These are phyloP conservation scores for Mimosa pudica DNA, from an alignment of 306 rosid species.

Conservation along the genomic window DNA sequence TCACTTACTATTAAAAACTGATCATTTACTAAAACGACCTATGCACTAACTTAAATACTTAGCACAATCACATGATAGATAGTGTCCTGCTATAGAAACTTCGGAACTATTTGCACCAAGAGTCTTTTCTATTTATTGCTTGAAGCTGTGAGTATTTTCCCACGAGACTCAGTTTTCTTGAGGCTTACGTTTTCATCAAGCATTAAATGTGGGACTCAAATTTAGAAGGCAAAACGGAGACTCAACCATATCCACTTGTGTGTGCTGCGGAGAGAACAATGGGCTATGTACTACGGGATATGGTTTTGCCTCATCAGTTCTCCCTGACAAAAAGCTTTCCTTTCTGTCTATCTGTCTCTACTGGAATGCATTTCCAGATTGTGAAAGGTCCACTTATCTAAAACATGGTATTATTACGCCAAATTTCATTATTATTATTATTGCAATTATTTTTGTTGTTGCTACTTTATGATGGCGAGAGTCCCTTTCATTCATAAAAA, in stretches of 20 bases:
- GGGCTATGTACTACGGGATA: slow-evolving; percentile 2
- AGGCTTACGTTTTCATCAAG: neutral
- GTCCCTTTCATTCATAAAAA: no score
- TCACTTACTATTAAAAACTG: neutral
- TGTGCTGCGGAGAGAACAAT: slow-evolving; percentile 24
- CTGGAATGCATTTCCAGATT: slow-evolving; percentile 1
- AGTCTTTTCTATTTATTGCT: slow-evolving; percentile 4
- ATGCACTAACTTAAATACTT: neutral
- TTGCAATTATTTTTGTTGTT: no score
- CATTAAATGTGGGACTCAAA: slow-evolving; percentile 32
- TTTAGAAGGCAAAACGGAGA: slow-evolving; percentile 11
- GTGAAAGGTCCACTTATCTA: neutral
- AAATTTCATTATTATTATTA: neutral
- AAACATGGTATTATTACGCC: neutral
- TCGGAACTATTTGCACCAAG: neutral
- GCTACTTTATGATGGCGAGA: no score
- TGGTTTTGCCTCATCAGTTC: slow-evolving; percentile 13
- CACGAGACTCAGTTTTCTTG: neutral
- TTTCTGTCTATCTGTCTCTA: slow-evolving; percentile 34
- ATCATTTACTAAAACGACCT: neutral
- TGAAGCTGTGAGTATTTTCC: neutral
- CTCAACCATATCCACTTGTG: slow-evolving; percentile 10
- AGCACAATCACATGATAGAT: neutral
- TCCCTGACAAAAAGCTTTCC: slow-evolving; percentile 32
- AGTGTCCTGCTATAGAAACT: neutral